A percentile compares a stretch with the other conserved stretches of the same genome.
Conservation (phyloP, 352 stramenopile genomes). For the Pythium chondricola region DNA sequence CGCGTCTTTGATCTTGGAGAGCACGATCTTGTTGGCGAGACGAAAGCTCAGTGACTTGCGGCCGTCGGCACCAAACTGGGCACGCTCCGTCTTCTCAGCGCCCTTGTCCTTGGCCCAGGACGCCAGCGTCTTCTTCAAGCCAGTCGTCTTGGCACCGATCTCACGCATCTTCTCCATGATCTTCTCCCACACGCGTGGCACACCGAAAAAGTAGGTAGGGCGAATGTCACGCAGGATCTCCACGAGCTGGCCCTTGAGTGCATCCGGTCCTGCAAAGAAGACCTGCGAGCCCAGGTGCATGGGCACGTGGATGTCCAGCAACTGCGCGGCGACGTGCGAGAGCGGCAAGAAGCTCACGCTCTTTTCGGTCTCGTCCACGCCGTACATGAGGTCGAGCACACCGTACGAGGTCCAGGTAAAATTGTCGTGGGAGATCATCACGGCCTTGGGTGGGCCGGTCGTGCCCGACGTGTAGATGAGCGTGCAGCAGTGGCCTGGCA, state of each 20-base stretch:
- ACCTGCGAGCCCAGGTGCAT: conserved; percentile 55
- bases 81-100: conserved; percentile 42
- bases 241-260: conserved; percentile 60
- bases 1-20: conserved; percentile 71
- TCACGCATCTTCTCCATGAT: conserved; percentile 77
- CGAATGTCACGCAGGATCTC: conserved; percentile 58
- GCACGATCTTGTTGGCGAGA: conserved; percentile 78
- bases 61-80: conserved; percentile 60
- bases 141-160: conserved; percentile 46
- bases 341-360: conserved; percentile 79
- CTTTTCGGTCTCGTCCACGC: conserved; percentile 44
- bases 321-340: conserved; percentile 72
- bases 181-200: conserved; percentile 86
- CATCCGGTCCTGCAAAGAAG: conserved; percentile 71
- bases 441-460: conserved; percentile 55
- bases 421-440: conserved; percentile 78
- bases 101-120: conserved; percentile 78
- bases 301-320: conserved; percentile 75
- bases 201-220: conserved; percentile 76
- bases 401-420: conserved; percentile 62
- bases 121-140: conserved; percentile 79
- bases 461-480: conserved; percentile 91
- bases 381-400: conserved; percentile 42
- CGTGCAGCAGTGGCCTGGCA: conserved; percentile 61
- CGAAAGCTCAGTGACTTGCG: conserved; percentile 60